These are phyloP conservation scores for Fusarium tanahbumbuense DNA, from an alignment of 2,329 filamentous ascomycete genomes.

Conservation along the genomic window DNA sequence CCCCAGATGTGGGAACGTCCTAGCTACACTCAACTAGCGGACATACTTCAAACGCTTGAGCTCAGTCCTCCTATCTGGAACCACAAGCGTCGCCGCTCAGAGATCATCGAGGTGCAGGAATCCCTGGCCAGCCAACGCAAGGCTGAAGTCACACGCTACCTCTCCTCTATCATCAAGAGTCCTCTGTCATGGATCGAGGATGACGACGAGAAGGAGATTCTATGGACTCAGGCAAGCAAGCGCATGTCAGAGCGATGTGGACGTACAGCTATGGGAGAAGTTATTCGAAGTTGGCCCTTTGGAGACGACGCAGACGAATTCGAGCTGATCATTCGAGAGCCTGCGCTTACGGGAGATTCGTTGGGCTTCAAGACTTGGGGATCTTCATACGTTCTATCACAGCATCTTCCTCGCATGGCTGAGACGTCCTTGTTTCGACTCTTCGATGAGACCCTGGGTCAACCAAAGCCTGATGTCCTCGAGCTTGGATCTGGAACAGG, in stretches of 20 bases:
- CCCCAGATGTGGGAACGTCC: slow-evolving; percentile 87
- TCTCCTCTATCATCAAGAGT: slow-evolving; percentile 76
- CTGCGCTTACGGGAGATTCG: slow-evolving; percentile 86
- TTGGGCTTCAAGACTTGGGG: slow-evolving; percentile 97
- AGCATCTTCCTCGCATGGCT: slow-evolving; percentile 68
- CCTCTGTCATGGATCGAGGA: slow-evolving; percentile 75
- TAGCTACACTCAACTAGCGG: slow-evolving; percentile 70
- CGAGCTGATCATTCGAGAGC: slow-evolving; percentile 82
- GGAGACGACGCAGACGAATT: slow-evolving; percentile 56
- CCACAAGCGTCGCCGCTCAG: slow-evolving; percentile 54
- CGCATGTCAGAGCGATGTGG: slow-evolving; percentile 89
- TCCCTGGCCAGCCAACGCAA: slow-evolving; percentile 56
- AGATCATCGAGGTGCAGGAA: slow-evolving; percentile 57
- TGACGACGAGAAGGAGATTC: slow-evolving; percentile 72
- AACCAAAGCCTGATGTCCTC: slow-evolving; percentile 60
- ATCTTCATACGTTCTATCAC: slow-evolving; percentile 86
- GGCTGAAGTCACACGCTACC: slow-evolving; percentile 70
- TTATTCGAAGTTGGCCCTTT: slow-evolving; percentile 67
- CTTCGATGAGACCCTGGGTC: slow-evolving; percentile 53
- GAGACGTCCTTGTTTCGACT: slow-evolving; percentile 59
- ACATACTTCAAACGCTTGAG: slow-evolving; percentile 73
- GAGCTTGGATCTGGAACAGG: slow-evolving; percentile 93
- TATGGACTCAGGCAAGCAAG: slow-evolving; percentile 84
- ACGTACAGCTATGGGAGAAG: slow-evolving; percentile 69
- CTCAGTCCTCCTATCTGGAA: slow-evolving; percentile 77